phyloP scores from a whole-genome alignment of 495 filamentous ascomycete species.

The Penicillium egyptiacum region DNA sequence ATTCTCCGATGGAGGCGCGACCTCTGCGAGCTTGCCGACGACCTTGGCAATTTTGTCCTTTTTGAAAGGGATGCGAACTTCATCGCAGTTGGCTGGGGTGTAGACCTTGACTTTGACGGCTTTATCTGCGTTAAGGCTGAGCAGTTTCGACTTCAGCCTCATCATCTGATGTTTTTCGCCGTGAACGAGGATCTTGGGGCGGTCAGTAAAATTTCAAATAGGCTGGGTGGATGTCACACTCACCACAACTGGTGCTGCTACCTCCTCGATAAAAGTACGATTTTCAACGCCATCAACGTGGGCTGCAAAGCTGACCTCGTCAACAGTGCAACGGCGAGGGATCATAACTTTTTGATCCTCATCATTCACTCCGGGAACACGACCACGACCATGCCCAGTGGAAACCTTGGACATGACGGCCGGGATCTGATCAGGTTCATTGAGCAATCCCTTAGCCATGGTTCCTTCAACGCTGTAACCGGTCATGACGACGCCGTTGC shows the following conservation, averaged over 20 bases:
- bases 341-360: slow-evolving; percentile 85
- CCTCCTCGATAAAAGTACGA: slow-evolving; percentile 89
- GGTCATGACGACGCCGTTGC: slow-evolving; percentile 95
- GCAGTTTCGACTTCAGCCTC: slow-evolving; percentile 86
- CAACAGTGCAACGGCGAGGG: slow-evolving; percentile 83
- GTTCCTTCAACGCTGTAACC: slow-evolving; percentile 98
- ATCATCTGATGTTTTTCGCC: slow-evolving; percentile 98
- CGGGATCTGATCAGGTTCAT: slow-evolving; percentile 88
- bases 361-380: slow-evolving; percentile 44
- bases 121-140: slow-evolving; percentile 85
- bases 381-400: slow-evolving; percentile 55
- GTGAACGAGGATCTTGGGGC: slow-evolving; percentile 80
- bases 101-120: slow-evolving; percentile 81
- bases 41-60: slow-evolving; percentile 96
- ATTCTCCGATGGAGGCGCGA: slow-evolving; percentile 60
- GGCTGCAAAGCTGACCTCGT: slow-evolving; percentile 91
- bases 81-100: slow-evolving; percentile 90
- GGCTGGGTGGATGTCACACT: slow-evolving; percentile 33
- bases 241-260: slow-evolving; percentile 87
- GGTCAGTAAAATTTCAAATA: background rate
- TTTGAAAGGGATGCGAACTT: slow-evolving; percentile 91
- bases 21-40: slow-evolving; percentile 85
- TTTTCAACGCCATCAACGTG: slow-evolving; percentile 98
- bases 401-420: slow-evolving; percentile 80
- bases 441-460: slow-evolving; percentile 92